phyloP scores from a whole-genome alignment of 768 basidiomycete genomes.

The Boletus vinaceobasis region DNA sequence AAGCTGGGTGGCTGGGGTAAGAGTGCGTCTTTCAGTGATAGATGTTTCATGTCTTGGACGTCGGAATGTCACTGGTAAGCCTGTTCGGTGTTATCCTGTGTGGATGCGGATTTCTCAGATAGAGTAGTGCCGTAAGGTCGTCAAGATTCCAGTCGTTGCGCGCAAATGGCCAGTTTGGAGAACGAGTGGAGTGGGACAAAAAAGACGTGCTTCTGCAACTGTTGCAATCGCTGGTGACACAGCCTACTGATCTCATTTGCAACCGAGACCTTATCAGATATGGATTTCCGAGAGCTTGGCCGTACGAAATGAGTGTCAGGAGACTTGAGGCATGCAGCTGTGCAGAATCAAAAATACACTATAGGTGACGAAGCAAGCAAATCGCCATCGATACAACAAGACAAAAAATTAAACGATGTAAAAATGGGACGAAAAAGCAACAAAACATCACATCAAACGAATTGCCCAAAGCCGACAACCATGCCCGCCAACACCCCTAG shows the following conservation, averaged over 20 bases:
- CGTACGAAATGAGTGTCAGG: not conserved
- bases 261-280: slow-evolving; percentile 20
- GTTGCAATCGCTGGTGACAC: slow-evolving; percentile 5
- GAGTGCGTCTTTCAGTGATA: slow-evolving; percentile 52
- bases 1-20: slow-evolving; percentile 85
- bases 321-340: not conserved
- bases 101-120: not conserved
- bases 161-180: not conserved
- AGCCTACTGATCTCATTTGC: slow-evolving; percentile 8
- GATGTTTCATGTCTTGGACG: slow-evolving; percentile 27
- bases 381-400: slow-evolving; percentile 1
- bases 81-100: not conserved
- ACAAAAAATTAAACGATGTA: not conserved
- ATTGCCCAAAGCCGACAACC: slow-evolving; percentile 1
- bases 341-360: not conserved
- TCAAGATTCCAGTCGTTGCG: not conserved
- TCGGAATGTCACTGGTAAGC: not conserved
- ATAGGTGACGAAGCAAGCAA: not conserved
- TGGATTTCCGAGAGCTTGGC: too few species aligned
- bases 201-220: not conserved
- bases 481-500: slow-evolving; percentile 1
- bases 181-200: slow-evolving; percentile 1
- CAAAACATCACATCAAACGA: slow-evolving; percentile 8
- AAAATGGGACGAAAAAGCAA: not conserved
- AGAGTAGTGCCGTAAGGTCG: not conserved